Percentiles rank a stretch among this genome's conserved stretches.
Conservation (phyloP, 73 alveolate species). For the Tetrahymena thermophila region DNA sequence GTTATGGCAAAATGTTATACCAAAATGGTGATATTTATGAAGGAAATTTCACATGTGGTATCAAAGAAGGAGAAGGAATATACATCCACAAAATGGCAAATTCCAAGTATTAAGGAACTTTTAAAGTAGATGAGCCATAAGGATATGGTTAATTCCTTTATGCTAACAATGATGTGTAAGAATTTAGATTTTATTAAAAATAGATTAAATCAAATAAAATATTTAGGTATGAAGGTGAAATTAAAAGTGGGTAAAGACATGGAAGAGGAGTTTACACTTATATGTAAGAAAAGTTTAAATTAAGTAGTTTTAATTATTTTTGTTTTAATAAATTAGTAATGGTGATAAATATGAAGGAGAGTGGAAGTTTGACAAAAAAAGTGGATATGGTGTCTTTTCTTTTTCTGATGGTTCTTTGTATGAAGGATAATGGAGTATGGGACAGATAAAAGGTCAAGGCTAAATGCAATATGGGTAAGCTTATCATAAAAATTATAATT, state of each 20-base stretch:
- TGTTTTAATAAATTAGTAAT: constrained; percentile 16
- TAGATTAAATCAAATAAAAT: not conserved
- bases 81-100: constrained; percentile 1
- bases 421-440: constrained; percentile 39
- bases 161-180: not conserved
- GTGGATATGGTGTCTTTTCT: constrained; percentile 53
- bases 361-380: constrained; percentile 55
- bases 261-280: constrained; percentile 27
- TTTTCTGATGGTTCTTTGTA: constrained; percentile 52
- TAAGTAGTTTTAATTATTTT: not conserved
- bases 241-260: constrained; percentile 23
- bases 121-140: not conserved
- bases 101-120: not conserved
- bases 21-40: constrained; percentile 52
- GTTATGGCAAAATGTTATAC: constrained; percentile 50
- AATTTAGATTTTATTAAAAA: not conserved
- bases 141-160: not conserved
- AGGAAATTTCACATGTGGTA: constrained; percentile 36
- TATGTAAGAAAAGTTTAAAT: not conserved
- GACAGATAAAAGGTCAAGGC: not conserved
- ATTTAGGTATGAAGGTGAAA: constrained; percentile 40
- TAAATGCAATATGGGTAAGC: not conserved
- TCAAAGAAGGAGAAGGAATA: constrained; percentile 22
- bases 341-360: constrained; percentile 67
- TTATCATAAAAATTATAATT: not conserved